phyloP scores from a whole-genome alignment of 306 rosid genomes.

The Begonia masoniana region DNA sequence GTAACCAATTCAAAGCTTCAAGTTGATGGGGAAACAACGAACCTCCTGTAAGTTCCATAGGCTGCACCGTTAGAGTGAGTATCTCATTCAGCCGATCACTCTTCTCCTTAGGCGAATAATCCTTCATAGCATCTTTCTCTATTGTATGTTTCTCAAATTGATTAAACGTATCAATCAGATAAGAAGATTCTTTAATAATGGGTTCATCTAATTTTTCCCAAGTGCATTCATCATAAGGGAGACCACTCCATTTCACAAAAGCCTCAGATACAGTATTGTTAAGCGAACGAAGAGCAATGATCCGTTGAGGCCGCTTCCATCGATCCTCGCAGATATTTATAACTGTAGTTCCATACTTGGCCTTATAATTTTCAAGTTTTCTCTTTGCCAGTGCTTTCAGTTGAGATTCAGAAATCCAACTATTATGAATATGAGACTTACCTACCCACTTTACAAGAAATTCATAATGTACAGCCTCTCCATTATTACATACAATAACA shows the following conservation, averaged over 20 bases:
- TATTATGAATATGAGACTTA: conserved; percentile 81
- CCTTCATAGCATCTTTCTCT: conserved; percentile 53
- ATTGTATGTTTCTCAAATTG: conserved; percentile 49
- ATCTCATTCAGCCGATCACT: conserved; percentile 44
- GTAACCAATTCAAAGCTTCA: conserved; percentile 98
- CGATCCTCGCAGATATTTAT: conserved; percentile 84
- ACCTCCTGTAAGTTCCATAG: conserved; percentile 87
- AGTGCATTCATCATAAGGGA: conserved; percentile 89
- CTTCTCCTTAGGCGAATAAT: conserved; percentile 35
- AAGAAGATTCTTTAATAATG: conserved; percentile 42
- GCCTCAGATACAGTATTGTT: conserved; percentile 53
- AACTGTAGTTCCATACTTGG: conserved; percentile 69
- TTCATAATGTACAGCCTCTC: conserved; percentile 39
- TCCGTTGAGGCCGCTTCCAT: conserved; percentile 91
- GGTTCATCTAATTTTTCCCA: conserved; percentile 94
- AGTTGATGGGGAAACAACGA: conserved; percentile 97
- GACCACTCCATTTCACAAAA: conserved; percentile 82
- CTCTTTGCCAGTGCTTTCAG: conserved; percentile 87
- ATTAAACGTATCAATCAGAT: conserved; percentile 45
- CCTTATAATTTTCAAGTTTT: conserved; percentile 95
- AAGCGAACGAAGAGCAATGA: conserved; percentile 55
- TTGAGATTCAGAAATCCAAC: conserved; percentile 90
- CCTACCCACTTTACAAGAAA: conserved; percentile 94
- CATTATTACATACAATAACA: conserved; percentile 34
- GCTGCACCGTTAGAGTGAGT: conserved; percentile 71